Evolutionary conservation across 139 green algal genomes (phyloP).

Genomic region (Coelastrella sp.): DNA sequence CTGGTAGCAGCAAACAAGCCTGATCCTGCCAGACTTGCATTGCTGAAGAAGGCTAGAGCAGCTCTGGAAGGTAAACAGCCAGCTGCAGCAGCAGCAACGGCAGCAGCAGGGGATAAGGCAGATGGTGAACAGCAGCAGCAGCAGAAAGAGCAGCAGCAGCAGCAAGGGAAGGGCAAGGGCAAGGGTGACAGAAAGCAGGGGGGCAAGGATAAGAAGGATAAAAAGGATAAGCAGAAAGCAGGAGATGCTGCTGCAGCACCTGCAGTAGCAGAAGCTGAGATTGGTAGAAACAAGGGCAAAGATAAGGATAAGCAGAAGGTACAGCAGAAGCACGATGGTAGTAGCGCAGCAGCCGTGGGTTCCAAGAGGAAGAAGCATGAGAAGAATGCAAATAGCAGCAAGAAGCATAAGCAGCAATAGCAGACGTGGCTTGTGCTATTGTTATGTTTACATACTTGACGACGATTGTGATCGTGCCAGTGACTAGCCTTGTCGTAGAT

Average conservation of each 20-base stretch:
- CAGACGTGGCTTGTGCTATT: too few species aligned
- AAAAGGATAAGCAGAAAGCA: not conserved
- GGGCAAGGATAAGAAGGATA: constrained; percentile 8
- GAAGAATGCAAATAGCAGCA: not conserved
- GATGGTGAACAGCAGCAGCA: not conserved
- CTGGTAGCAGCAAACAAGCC: constrained; percentile 48
- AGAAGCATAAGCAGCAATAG: constrained; percentile 21
- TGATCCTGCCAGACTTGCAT: constrained; percentile 43
- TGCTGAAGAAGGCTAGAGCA: constrained; percentile 45
- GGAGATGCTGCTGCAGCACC: not conserved
- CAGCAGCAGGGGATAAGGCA: not conserved
- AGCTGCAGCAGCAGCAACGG: not conserved
- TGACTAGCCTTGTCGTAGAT: too few species aligned
- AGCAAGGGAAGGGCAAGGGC: not conserved
- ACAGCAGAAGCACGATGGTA: constrained; percentile 1
- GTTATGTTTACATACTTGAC: too few species aligned
- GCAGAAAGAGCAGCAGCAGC: constrained; percentile 3
- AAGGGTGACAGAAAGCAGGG: not conserved
- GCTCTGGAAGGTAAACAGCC: constrained; percentile 24
- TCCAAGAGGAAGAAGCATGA: not conserved
- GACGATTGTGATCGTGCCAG: too few species aligned
- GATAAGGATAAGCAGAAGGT: not conserved
- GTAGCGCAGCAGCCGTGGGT: constrained; percentile 9
- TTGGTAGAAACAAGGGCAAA: not conserved
- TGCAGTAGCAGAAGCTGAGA: not conserved